Conservation (phyloP, 805 yeast species). For the Teunomyces cretensis region DNA sequence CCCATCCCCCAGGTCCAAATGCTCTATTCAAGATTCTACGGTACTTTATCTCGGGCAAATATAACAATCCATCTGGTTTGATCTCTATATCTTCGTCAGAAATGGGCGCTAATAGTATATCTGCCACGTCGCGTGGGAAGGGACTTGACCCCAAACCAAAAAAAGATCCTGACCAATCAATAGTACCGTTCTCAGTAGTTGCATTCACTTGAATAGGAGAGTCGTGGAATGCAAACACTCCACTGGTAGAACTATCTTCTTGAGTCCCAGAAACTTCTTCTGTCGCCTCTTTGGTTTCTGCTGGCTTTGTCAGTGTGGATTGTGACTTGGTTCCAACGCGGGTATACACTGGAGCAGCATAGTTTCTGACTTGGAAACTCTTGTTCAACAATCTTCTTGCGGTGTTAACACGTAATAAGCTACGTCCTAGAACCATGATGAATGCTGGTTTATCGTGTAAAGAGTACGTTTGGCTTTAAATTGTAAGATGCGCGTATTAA, state of each 20-base stretch:
- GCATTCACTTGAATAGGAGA: conserved; percentile 16
- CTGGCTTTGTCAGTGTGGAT: conserved; percentile 1
- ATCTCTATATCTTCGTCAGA: conserved; percentile 78
- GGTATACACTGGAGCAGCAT: conserved; percentile 11
- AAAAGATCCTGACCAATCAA: conserved; percentile 85
- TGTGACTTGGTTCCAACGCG: conserved; percentile 6
- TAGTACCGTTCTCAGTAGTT: conserved; percentile 16
- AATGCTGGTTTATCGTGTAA: neutral
- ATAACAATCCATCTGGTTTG: conserved; percentile 91
- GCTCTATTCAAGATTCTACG: conserved; percentile 85
- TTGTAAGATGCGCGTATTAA: neutral
- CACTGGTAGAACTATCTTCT: neutral
- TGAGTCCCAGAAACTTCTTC: neutral
- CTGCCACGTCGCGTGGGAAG: conserved; percentile 60
- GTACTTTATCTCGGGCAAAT: conserved; percentile 93
- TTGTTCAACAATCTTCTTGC: neutral
- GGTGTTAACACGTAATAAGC: neutral
- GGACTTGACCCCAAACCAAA: conserved; percentile 83
- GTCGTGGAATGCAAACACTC: conserved; percentile 17
- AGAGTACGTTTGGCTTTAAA: neutral
- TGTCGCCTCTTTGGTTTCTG: neutral
- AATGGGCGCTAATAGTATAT: conserved; percentile 62
- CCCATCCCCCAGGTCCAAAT: conserved; percentile 99
- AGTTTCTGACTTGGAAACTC: neutral
- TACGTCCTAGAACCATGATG: neutral